Base-by-base conservation (phyloP, 805 yeast genomes). In the Saturnispora silvae region DNA sequence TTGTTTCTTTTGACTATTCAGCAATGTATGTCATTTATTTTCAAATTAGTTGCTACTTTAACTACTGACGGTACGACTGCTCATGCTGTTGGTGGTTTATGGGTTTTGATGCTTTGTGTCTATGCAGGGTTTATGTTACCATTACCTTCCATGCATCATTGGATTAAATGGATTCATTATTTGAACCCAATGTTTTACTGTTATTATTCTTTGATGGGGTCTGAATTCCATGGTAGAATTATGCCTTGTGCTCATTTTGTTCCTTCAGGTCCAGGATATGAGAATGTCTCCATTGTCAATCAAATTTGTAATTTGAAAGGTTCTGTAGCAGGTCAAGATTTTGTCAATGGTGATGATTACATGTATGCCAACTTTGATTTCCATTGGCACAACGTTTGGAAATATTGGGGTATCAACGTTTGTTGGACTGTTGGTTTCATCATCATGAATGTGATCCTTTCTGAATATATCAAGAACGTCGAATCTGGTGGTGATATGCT, bases 261-360 rank as follows among this genome's bases (percentile, higher is more conserved):
- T 43, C 82, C 82, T 26, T 45, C 60, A 27, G 82, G 82, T 47
- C 61, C 67, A 4, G 73, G 70, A 24, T 76, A 74, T 51, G 68
- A 63, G 39, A 56, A 60, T 41, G 55, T 64, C 23, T 50, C 67
- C 1, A 34, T 59, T 11, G 56, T 45, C 3, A 58, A 67, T 41
- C 67, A 63, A 51, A 57, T 72, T 29, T 76, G 82, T 62, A 50
- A 63, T 41, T 52, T 65, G 22, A 60, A 63, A 15, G 81, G 79
- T 50, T 59, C 81, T 16, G 52, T 50, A 39, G 51, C 53, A 4
- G 55, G 56, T 38, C 33, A 47, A 28, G 45, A 42, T 17, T 48
- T 41, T 40, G 55, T 52, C 33, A 33, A 43, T 6, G 62, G 68
- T 40, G 68, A 63, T 45, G 47, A 47, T 20, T 64, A 63, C 38